Base-by-base conservation (phyloP, 2,329 filamentous ascomycete species). In the Xylaria sp. region DNA sequence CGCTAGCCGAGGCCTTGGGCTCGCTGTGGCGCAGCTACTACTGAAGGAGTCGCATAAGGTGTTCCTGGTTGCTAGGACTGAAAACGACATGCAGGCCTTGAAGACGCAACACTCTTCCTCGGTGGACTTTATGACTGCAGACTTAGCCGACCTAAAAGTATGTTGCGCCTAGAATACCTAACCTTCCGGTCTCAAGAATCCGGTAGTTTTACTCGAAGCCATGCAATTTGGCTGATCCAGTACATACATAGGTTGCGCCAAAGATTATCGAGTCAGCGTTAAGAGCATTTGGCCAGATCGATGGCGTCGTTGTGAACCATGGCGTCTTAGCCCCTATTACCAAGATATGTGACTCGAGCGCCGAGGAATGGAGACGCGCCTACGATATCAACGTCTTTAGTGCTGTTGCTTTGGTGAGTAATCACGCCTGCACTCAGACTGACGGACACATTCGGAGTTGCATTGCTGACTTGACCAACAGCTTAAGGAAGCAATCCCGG, bases 321-420 rank as follows among this genome's bases (percentile, higher is more conserved):
- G 92, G 92, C 18, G 78, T 86, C 1, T 74, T 99, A 41, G 82
- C 85, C n/a, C 89, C 91, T 1, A 86, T 95, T 39, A 84, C 83
- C 46, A 84, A 83, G 53, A 76, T 97, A 41, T 84, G 76, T 2
- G 83, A 93, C 50, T 79, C 81, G 16, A 82, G 83, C n/a, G 68
- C 85, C 0, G 85, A 89, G 37, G 87, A 89, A 56, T 97, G 92
- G 90, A 87, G 85, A 66, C 73, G 76, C 1, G 78, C 82, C 7
- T 97, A 91, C 72, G 87, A 96, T 63, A 78, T 91, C 57, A 97
- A 97, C 70, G 85, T 97, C 63, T 92, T 97, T 70, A 93, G 91
- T 62, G 85, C 85, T 22, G 76, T 97, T 41, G 86, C 85, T 29
- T 78, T 97, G 72, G 90, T 95, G 76, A 66, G 83, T 71, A 16